Evolutionary conservation across 2,329 filamentous ascomycete genomes (phyloP).

Genomic region (Claviceps quebecensis): DNA sequence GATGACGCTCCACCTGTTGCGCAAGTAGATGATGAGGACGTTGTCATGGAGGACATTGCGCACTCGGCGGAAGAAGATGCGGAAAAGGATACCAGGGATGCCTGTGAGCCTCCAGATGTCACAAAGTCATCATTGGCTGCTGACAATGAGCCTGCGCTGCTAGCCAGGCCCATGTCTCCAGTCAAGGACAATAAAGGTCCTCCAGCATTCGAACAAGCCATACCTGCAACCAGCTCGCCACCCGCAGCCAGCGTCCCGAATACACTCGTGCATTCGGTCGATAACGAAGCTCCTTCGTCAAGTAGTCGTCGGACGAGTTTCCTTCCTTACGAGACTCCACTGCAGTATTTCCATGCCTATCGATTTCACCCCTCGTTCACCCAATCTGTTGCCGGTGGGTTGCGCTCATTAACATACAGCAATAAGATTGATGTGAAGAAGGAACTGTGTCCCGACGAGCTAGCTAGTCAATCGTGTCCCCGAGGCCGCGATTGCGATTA

Average conservation of each 20-base stretch:
- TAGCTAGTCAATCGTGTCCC: slow-evolving; percentile 52
- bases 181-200: background rate
- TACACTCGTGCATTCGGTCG: background rate
- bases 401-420: slow-evolving; percentile 85
- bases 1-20: background rate
- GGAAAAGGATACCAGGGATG: slow-evolving; percentile 27
- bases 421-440: slow-evolving; percentile 69
- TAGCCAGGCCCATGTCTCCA: slow-evolving; percentile 1
- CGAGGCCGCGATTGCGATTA: slow-evolving; percentile 58
- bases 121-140: background rate
- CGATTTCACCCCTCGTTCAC: slow-evolving; percentile 74
- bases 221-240: background rate
- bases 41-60: slow-evolving; percentile 10
- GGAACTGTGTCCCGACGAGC: slow-evolving; percentile 63
- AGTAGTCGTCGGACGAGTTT: slow-evolving; percentile 13
- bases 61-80: slow-evolving; percentile 25
- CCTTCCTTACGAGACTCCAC: slow-evolving; percentile 64
- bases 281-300: slow-evolving; percentile 11
- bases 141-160: slow-evolving; percentile 4
- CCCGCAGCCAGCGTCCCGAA: background rate
- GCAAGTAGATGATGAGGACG: slow-evolving; percentile 3
- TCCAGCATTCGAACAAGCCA: background rate
- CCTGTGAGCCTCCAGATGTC: slow-evolving; percentile 41
- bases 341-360: slow-evolving; percentile 73
- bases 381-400: slow-evolving; percentile 56